Percentiles rank a stretch among this genome's conserved stretches.
Evolutionary conservation across 768 basidiomycete genomes (phyloP).

Genomic region (Trametes elegans): DNA sequence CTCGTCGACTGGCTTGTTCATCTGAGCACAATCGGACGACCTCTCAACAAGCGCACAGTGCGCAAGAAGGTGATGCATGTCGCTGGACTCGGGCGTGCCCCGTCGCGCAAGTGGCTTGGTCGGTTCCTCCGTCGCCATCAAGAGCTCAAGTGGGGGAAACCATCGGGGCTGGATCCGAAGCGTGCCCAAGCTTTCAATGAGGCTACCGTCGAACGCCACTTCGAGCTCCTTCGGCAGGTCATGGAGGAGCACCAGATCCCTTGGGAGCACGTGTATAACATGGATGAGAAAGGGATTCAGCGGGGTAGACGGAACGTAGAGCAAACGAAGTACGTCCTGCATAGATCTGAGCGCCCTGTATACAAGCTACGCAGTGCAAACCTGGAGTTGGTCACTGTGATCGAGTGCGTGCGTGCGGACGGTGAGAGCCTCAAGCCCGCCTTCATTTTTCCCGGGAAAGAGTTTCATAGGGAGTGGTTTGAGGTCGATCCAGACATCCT

Average conservation of each 20-base stretch:
- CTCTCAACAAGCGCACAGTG: conserved; percentile 19
- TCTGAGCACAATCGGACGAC: conserved; percentile 11
- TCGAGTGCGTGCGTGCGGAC: conserved; percentile 44
- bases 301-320: conserved; percentile 11
- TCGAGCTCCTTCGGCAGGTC: conserved; percentile 3
- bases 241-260: conserved; percentile 12
- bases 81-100: not conserved
- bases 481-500: conserved; percentile 24
- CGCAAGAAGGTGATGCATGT: conserved; percentile 7
- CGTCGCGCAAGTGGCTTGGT: conserved; percentile 18
- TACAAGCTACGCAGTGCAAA: conserved; percentile 32
- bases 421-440: conserved; percentile 34
- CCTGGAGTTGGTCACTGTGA: conserved; percentile 44
- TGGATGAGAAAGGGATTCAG: conserved; percentile 30
- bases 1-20: conserved; percentile 22
- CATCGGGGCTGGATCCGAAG: conserved; percentile 35
- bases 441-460: conserved; percentile 38
- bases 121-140: conserved; percentile 24
- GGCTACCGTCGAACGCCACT: conserved; percentile 14
- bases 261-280: conserved; percentile 24
- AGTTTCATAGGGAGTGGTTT: conserved; percentile 27
- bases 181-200: conserved; percentile 34
- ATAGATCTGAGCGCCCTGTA: conserved; percentile 16
- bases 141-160: conserved; percentile 24
- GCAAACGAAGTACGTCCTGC: conserved; percentile 17